phyloP scores from a whole-genome alignment of 768 basidiomycete species.

The Calocera viscosa region DNA sequence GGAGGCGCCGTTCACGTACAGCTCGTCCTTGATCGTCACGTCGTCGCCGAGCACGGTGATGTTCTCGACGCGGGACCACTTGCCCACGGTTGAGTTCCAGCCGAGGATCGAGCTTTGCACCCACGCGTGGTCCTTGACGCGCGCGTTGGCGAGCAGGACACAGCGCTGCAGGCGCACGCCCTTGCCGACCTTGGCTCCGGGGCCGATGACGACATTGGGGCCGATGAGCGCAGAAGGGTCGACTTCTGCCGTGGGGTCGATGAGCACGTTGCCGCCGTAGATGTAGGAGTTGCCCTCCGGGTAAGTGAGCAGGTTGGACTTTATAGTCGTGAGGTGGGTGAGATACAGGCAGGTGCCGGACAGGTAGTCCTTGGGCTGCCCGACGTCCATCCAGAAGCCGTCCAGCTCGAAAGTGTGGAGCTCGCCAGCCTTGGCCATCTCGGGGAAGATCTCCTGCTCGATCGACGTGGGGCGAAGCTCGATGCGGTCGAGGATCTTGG shows the following conservation, averaged over 20 bases:
- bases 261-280: constrained; percentile 34
- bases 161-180: constrained; percentile 35
- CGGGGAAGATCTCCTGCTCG: constrained; percentile 37
- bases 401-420: constrained; percentile 36
- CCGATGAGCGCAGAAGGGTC: constrained; percentile 32
- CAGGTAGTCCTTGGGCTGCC: constrained; percentile 32
- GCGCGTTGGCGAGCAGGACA: constrained; percentile 33
- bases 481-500: constrained; percentile 34
- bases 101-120: constrained; percentile 35
- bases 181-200: constrained; percentile 32
- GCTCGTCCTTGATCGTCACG: constrained; percentile 36
- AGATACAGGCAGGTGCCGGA: constrained; percentile 36
- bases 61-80: constrained; percentile 32
- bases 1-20: constrained; percentile 33
- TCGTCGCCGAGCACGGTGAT: constrained; percentile 36
- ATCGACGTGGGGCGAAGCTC: constrained; percentile 37
- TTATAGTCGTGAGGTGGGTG: constrained; percentile 30
- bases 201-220: constrained; percentile 36
- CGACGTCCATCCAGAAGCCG: constrained; percentile 39
- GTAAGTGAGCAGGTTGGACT: constrained; percentile 29
- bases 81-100: constrained; percentile 30
- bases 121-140: constrained; percentile 35
- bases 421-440: constrained; percentile 31
- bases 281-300: constrained; percentile 32
- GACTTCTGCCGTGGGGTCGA: constrained; percentile 32